These are phyloP conservation scores for Hysterangium stoloniferum DNA, from an alignment of 768 basidiomycete species.

Conservation along the genomic window DNA sequence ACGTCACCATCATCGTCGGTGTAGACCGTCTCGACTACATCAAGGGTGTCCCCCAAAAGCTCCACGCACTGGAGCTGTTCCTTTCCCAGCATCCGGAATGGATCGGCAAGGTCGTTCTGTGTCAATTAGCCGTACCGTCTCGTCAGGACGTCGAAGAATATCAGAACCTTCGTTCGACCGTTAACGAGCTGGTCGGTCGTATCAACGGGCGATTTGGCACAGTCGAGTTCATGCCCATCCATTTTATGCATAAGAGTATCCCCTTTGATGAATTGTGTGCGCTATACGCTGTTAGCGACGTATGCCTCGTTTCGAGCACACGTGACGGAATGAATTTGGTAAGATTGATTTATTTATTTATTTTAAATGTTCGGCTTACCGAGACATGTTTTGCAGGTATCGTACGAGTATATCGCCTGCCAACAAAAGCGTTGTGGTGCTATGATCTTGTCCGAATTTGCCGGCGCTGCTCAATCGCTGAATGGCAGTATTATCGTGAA, in stretches of 20 bases:
- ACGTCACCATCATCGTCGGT: constrained; percentile 95
- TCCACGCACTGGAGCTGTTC: constrained; percentile 95
- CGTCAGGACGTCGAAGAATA: constrained; percentile 99
- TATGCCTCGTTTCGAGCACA: constrained; percentile 91
- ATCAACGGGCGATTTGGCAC: constrained; percentile 99
- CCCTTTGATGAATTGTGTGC: constrained; percentile 93
- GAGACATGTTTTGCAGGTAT: constrained; percentile 50
- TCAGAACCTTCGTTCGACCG: constrained; percentile 90
- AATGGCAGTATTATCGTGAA: constrained; percentile 97
- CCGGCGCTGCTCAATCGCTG: constrained; percentile 91
- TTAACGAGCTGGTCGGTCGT: constrained; percentile 96
- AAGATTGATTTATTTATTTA: constrained; percentile 25
- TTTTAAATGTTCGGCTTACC: background rate
- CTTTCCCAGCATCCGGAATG: constrained; percentile 96
- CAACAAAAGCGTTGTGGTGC: constrained; percentile 90
- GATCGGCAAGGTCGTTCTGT: constrained; percentile 97
- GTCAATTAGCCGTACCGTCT: constrained; percentile 95
- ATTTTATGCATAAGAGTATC: constrained; percentile 97
- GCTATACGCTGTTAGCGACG: constrained; percentile 94
- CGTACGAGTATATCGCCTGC: constrained; percentile 97
- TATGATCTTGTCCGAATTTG: constrained; percentile 98
- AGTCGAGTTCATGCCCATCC: constrained; percentile 99
- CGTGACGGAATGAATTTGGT: constrained; percentile 99
- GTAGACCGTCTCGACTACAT: constrained; percentile 99
- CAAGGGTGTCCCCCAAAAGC: constrained; percentile 98